Percentiles rank a stretch among this genome's conserved stretches.
These are phyloP conservation scores for Aspergillus sp. DNA, from an alignment of 2,329 filamentous ascomycete species.

Conservation along the genomic window DNA sequence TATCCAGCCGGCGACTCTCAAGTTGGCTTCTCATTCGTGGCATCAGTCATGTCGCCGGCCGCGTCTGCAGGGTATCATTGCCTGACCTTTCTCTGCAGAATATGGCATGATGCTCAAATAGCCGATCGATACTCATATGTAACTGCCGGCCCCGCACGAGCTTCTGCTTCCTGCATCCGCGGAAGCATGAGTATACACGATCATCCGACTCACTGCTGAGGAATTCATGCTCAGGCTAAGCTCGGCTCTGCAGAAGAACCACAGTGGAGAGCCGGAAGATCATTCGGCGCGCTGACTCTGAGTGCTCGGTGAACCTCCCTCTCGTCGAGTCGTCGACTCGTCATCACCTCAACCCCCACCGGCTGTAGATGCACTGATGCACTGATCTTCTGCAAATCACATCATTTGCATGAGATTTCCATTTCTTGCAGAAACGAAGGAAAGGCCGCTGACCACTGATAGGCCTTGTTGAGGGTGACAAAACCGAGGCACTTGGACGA, in stretches of 20 bases:
- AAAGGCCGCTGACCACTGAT: neutral
- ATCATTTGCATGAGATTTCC: neutral
- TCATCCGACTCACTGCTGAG: neutral
- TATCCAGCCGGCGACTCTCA: neutral
- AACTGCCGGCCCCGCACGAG: neutral
- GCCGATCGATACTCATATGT: neutral
- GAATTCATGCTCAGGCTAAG: neutral
- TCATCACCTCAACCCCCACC: neutral
- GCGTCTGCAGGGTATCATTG: neutral
- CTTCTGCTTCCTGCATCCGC: neutral
- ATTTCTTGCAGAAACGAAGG: neutral
- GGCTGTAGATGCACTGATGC: neutral
- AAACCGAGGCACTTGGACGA: neutral
- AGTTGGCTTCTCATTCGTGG: neutral
- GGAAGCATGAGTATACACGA: neutral
- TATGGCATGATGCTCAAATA: neutral
- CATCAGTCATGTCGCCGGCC: neutral
- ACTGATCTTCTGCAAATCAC: neutral
- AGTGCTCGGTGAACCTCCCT: neutral
- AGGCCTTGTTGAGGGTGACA: neutral
- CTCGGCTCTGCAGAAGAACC: neutral
- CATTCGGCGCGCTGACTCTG: no score
- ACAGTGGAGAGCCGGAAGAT: neutral
- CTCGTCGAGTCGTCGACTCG: neutral
- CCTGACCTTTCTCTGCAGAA: neutral